Conservation (phyloP, 108 stramenopile species). For the Epithemia pelagica region DNA sequence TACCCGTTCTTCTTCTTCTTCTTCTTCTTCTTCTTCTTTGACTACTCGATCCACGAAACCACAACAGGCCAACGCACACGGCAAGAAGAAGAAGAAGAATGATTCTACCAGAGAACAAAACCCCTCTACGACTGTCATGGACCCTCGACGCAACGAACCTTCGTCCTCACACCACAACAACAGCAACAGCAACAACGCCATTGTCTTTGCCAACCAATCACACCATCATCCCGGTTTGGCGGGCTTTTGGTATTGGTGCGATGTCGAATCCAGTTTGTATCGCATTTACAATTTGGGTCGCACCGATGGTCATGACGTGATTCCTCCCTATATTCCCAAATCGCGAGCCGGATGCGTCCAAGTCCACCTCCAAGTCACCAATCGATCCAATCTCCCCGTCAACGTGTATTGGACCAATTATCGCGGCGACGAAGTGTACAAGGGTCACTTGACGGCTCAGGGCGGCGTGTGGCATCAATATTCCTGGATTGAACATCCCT, state of each 20-base stretch:
- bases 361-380: conserved; percentile 48
- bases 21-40: too few relatives aligned
- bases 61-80: too few relatives aligned
- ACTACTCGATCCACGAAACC: too few relatives aligned
- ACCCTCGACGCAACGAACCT: too few relatives aligned
- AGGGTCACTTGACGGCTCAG: conserved; percentile 32
- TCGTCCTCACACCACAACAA: too few relatives aligned
- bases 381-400: conserved; percentile 24
- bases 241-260: conserved; percentile 51
- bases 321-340: conserved; percentile 62
- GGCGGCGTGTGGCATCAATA: conserved; percentile 28
- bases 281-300: conserved; percentile 44
- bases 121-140: too few relatives aligned
- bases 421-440: conserved; percentile 43
- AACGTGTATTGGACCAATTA: conserved; percentile 72
- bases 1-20: too few relatives aligned
- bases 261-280: conserved; percentile 55
- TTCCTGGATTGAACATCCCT: conserved; percentile 60
- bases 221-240: conserved; percentile 49
- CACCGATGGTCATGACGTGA: conserved; percentile 19
- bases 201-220: not conserved
- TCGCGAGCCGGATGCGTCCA: conserved; percentile 54
- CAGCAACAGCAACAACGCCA: not conserved
- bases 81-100: too few relatives aligned
- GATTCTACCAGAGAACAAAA: too few relatives aligned